A percentile compares a stretch with the other conserved stretches of the same genome.
These are phyloP conservation scores for Cucurbita maxima DNA, from an alignment of 306 rosid genomes.

Conservation along the genomic window DNA sequence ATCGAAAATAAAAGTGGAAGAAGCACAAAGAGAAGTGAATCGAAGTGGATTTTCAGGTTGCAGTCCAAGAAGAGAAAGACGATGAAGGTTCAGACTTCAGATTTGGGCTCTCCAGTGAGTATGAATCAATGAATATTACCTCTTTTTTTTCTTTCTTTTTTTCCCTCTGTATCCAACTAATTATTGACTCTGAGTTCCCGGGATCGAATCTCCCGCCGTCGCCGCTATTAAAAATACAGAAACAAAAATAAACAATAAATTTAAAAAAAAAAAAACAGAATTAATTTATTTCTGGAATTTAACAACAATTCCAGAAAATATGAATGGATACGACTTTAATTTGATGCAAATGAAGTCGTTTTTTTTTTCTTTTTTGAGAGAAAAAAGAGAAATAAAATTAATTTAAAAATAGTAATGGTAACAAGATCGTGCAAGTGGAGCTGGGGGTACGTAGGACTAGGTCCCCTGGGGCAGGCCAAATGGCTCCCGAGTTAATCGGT, in stretches of 20 bases:
- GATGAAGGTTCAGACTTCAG: constrained; percentile 1
- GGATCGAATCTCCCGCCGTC: constrained; percentile 48
- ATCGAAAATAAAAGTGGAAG: neutral
- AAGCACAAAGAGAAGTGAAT: neutral
- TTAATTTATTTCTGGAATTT: neutral
- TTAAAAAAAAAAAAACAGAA: neutral
- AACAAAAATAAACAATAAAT: neutral
- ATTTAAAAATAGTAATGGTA: neutral
- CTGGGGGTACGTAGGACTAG: neutral
- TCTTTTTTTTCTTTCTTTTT: neutral
- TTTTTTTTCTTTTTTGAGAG: neutral
- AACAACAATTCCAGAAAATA: neutral
- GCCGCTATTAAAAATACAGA: neutral
- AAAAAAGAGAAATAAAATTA: neutral
- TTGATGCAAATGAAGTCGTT: neutral
- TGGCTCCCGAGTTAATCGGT: neutral
- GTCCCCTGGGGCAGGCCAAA: neutral
- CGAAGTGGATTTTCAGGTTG: neutral
- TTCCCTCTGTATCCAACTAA: constrained; percentile 21
- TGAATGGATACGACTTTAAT: neutral
- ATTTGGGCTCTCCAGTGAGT: neutral
- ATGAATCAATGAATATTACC: neutral
- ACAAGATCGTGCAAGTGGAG: neutral
- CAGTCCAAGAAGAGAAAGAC: neutral
- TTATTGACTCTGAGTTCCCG: constrained; percentile 14